Base-by-base conservation (phyloP, 768 basidiomycete genomes). In the Pulveroboletus sp. region DNA sequence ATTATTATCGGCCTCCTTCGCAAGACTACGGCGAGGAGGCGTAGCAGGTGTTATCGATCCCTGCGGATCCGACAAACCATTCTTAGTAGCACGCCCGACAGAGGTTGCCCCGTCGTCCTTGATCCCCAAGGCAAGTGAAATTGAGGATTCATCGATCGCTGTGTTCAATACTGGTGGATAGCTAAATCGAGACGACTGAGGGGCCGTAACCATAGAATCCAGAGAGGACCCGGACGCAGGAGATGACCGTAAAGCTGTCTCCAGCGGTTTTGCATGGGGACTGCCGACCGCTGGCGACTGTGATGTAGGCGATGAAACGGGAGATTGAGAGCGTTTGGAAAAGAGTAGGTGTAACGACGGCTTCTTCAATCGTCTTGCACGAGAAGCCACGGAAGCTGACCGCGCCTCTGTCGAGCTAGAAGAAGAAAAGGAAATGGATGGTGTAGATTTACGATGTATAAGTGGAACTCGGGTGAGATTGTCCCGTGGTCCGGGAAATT, bases 321-420 rank as follows among this genome's bases (percentile, higher is more conserved):
- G 73, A 21, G 82, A 78, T 3, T 72, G 66, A 6, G 84, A 81
- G 42, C 76, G 78, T 69, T 84, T 86, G 30, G 82, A 74, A 64
- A 89, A 85, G 17, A 88, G 71, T 15, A 86, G 69, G 43, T 81
- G 80, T 49, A 88, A 67, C 3, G 86, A 88, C 0, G 88, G 84
- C 44, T 82, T 85, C 67, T 85, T 87, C 51, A 75, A 63, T 50
- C 70, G 73, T 47, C 63, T 65, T 24, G 68, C 61, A 41, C 63
- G 57, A 28, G 65, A 65, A 55, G 56, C 53, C 27, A 67, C 24
- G 56, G 66, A 52, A 75, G 74, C 44, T 70, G 69, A 43, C 71
- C 51, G 47, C 71, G 69, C 40, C 71, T 73, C 44, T 46, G 51
- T 61, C 14, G 62, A 62, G 52, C 60, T 54, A 39, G 70, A 55